Evolutionary conservation across 2,329 filamentous ascomycete genomes (phyloP).

Genomic region (Apiospora arundinis): DNA sequence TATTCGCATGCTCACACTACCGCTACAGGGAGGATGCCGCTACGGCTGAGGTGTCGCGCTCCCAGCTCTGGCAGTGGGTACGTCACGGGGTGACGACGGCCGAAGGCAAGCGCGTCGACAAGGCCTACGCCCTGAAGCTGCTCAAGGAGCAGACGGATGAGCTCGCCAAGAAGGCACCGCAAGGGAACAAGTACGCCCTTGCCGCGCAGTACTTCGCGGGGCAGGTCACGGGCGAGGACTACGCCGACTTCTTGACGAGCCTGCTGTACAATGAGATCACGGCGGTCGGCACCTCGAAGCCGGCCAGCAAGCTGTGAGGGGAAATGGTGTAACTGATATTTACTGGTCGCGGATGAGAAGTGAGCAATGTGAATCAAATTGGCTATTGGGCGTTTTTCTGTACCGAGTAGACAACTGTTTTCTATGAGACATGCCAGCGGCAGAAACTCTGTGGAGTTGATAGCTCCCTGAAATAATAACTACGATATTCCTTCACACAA

Average conservation of each 20-base stretch:
- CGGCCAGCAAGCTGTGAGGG: conserved; percentile 40
- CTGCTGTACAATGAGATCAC: conserved; percentile 45
- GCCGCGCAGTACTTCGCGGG: conserved; percentile 91
- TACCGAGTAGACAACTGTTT: background rate
- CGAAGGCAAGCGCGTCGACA: conserved; percentile 92
- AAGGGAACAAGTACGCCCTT: conserved; percentile 90
- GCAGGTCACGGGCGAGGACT: conserved; percentile 96
- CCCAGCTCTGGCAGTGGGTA: conserved; percentile 97
- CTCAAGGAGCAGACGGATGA: conserved; percentile 85
- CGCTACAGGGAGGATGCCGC: conserved; percentile 82
- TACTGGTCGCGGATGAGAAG: too few species aligned
- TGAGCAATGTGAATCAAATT: background rate
- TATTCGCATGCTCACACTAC: background rate
- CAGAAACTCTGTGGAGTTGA: background rate
- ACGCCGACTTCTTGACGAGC: conserved; percentile 90
- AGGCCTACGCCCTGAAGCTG: conserved; percentile 85
- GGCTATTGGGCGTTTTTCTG: background rate
- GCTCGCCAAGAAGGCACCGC: conserved; percentile 74
- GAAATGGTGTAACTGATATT: background rate
- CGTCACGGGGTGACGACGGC: conserved; percentile 75
- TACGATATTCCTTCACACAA: background rate
- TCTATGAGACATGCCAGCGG: background rate
- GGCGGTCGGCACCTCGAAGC: conserved; percentile 37
- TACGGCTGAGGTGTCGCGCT: conserved; percentile 93
- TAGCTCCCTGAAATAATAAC: background rate